Conservation (phyloP, 768 basidiomycete species). For the Suillus tomentosus region DNA sequence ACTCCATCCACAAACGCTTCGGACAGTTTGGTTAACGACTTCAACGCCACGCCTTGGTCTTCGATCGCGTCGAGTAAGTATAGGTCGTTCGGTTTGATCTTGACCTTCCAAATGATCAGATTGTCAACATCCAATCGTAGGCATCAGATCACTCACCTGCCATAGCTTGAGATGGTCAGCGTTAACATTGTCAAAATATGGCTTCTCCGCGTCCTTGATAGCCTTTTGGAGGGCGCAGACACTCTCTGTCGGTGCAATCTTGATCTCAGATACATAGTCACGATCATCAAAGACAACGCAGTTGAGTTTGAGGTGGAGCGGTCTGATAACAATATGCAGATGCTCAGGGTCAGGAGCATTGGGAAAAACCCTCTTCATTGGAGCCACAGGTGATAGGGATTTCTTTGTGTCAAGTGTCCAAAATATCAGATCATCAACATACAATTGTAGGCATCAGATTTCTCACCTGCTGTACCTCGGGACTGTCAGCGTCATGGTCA, state of each 20-base stretch:
- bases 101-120: neutral
- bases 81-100: neutral
- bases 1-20: too few species aligned
- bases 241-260: neutral
- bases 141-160: neutral
- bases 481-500: too few species aligned
- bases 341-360: neutral
- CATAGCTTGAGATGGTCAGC: neutral
- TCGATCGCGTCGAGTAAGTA: too few species aligned
- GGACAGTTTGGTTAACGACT: too few species aligned
- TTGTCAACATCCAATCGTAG: neutral
- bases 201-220: neutral
- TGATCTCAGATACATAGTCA: neutral
- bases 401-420: too few species aligned
- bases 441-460: too few species aligned
- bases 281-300: neutral
- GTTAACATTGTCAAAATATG: neutral
- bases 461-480: too few species aligned
- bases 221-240: neutral
- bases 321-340: slow-evolving; percentile 11
- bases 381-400: neutral
- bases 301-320: neutral
- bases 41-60: neutral
- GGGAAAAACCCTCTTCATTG: neutral
- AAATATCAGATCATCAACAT: too few species aligned